A percentile compares a stretch with the other conserved stretches of the same genome.
Evolutionary conservation across 75 land plant genomes (phyloP).

Genomic region (Ceratopteris richardii): DNA sequence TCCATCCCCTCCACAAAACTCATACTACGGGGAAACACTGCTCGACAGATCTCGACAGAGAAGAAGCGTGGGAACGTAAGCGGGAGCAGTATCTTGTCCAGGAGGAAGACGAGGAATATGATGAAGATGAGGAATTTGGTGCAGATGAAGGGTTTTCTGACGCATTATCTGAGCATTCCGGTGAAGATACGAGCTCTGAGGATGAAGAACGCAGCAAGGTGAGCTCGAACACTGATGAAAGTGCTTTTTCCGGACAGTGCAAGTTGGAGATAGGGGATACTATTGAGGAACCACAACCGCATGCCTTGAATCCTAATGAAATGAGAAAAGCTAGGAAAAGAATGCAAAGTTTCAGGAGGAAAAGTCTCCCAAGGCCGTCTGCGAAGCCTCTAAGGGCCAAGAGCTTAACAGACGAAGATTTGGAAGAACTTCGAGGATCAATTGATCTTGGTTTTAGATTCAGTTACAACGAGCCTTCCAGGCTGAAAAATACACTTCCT

Average conservation of each 20-base stretch:
- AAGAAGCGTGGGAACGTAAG: slow-evolving; percentile 14
- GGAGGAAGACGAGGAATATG: neutral
- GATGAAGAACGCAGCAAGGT: no score
- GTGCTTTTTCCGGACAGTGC: no score
- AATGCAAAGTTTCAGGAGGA: neutral
- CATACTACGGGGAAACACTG: neutral
- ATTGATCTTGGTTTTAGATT: slow-evolving; percentile 72
- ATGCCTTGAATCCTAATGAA: no score
- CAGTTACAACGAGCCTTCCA: slow-evolving; percentile 54
- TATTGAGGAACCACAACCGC: no score
- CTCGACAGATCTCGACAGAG: neutral
- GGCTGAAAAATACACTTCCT: slow-evolving; percentile 56
- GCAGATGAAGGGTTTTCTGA: neutral
- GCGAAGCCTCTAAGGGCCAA: slow-evolving; percentile 15
- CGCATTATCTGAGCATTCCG: neutral
- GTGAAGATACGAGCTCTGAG: neutral
- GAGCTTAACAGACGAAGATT: slow-evolving; percentile 63
- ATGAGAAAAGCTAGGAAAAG: no score
- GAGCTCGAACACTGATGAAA: no score
- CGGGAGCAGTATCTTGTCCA: slow-evolving; percentile 3
- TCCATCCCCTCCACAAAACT: neutral
- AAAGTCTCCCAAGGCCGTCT: neutral
- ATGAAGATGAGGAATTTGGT: neutral
- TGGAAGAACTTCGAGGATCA: slow-evolving; percentile 65
- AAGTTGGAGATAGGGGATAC: no score